Conservation (phyloP, 73 alveolate species). For the Tetrahymena borealis region DNA sequence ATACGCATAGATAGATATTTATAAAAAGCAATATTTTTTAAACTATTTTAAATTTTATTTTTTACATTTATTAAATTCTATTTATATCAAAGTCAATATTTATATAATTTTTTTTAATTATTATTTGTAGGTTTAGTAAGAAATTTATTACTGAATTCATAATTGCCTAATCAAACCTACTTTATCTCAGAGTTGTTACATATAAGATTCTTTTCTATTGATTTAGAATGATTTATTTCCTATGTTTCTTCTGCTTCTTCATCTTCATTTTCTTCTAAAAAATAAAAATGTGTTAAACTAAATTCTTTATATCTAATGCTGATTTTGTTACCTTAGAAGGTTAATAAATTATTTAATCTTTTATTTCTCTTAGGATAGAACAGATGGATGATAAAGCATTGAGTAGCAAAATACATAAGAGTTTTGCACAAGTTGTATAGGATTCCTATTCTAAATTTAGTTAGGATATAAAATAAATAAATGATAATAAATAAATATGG, state of each 20-base stretch:
- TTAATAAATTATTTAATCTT: background rate
- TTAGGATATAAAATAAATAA: background rate
- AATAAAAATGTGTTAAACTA: background rate
- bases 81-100: too few relatives aligned
- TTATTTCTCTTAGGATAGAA: background rate
- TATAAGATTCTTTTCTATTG: too few relatives aligned
- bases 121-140: too few relatives aligned
- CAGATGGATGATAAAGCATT: background rate
- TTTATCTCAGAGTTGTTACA: too few relatives aligned
- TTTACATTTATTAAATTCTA: too few relatives aligned
- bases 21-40: too few relatives aligned
- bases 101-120: too few relatives aligned
- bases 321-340: slow-evolving; percentile 1
- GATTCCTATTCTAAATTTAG: background rate
- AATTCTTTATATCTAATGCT: background rate
- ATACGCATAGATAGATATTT: too few relatives aligned
- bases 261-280: background rate
- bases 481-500: background rate
- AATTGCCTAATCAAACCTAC: too few relatives aligned
- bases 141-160: too few relatives aligned
- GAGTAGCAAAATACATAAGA: background rate
- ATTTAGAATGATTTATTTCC: too few relatives aligned
- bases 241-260: background rate
- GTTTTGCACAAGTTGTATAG: background rate
- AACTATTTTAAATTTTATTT: too few relatives aligned